Evolutionary conservation across 2,329 filamentous ascomycete species (phyloP).

Genomic region (Epichloe baconii): DNA sequence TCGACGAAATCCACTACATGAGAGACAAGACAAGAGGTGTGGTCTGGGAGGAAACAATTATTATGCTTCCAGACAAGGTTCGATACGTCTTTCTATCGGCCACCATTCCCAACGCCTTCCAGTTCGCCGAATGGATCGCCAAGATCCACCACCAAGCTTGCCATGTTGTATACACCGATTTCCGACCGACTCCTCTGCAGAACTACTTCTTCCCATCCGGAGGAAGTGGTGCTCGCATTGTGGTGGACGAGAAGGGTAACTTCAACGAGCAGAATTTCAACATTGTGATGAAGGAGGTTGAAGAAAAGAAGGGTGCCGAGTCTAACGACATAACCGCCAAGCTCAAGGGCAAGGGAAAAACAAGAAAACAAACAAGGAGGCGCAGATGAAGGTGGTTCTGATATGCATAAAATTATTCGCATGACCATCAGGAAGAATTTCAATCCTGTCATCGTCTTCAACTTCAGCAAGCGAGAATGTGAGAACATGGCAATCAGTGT

Average conservation of each 20-base stretch:
- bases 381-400: conserved; percentile 56
- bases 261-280: conserved; percentile 98
- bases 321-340: conserved; percentile 67
- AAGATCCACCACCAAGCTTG: conserved; percentile 97
- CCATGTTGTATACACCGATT: conserved; percentile 98
- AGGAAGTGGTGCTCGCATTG: conserved; percentile 80
- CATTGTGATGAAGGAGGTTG: conserved; percentile 82
- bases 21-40: conserved; percentile 89
- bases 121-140: conserved; percentile 98
- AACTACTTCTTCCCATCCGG: conserved; percentile 96
- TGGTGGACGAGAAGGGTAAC: conserved; percentile 92
- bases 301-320: conserved; percentile 76
- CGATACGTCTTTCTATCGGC: conserved; percentile 97
- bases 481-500: conserved; percentile 82
- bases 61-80: conserved; percentile 93
- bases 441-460: conserved; percentile 98
- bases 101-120: conserved; percentile 97
- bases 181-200: conserved; percentile 88
- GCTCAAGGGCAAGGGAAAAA: conserved; percentile 75
- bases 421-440: conserved; percentile 98
- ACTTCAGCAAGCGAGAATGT: conserved; percentile 96
- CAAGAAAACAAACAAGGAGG: conserved; percentile 82
- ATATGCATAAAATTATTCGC: conserved; percentile 95
- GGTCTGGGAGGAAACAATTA: conserved; percentile 99
- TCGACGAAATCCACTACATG: conserved; percentile 98